phyloP scores from a whole-genome alignment of 495 filamentous ascomycete species.

The Penicillium paradoxum region DNA sequence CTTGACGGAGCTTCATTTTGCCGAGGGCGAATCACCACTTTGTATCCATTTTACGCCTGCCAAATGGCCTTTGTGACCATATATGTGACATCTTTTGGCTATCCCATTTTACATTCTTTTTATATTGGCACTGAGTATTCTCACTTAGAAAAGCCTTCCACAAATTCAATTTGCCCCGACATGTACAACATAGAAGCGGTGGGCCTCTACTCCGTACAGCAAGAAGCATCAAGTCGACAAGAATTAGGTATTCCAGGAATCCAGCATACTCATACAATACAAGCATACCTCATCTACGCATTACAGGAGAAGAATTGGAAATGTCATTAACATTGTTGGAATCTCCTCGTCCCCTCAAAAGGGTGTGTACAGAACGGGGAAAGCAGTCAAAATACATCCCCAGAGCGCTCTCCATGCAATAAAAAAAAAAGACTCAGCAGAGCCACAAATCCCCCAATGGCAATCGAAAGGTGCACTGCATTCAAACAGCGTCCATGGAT shows the following conservation, averaged over 20 bases:
- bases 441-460: not conserved
- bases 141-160: too few species aligned
- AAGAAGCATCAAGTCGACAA: too few species aligned
- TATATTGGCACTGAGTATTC: too few species aligned
- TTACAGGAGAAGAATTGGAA: not conserved
- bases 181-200: too few species aligned
- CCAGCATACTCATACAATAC: not conserved
- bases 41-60: not conserved
- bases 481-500: not conserved
- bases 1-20: slow-evolving; percentile 42
- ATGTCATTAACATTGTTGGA: slow-evolving; percentile 25
- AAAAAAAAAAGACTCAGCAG: slow-evolving; percentile 14
- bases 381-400: slow-evolving; percentile 24
- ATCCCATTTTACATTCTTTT: too few species aligned
- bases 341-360: slow-evolving; percentile 18
- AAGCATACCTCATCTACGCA: not conserved
- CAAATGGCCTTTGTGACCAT: not conserved
- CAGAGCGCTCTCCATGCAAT: slow-evolving; percentile 35
- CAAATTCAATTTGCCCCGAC: too few species aligned
- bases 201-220: too few species aligned
- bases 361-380: slow-evolving; percentile 29
- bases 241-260: too few species aligned
- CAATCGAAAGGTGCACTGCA: not conserved
- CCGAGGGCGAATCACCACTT: slow-evolving; percentile 27
- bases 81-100: not conserved